These are phyloP conservation scores for Cryoendolithus antarcticus DNA, from an alignment of 2,329 filamentous ascomycete genomes.

Conservation along the genomic window DNA sequence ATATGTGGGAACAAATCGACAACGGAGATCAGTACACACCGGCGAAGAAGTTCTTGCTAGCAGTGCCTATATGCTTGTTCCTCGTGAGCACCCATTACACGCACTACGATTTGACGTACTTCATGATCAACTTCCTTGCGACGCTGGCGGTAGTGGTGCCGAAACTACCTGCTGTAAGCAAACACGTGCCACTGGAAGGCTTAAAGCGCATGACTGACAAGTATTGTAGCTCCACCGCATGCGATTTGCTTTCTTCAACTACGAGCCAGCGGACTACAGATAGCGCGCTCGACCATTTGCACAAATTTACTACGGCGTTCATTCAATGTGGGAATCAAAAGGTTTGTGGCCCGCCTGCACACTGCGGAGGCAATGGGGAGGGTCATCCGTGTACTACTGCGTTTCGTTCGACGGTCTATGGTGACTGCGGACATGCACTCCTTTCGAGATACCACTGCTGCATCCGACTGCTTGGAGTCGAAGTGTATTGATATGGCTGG, in stretches of 20 bases:
- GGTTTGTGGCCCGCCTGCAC: constrained; percentile 1
- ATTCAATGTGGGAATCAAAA: constrained; percentile 6
- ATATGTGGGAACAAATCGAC: constrained; percentile 99
- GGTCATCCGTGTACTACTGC: background rate
- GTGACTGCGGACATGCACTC: background rate
- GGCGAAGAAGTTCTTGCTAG: constrained; percentile 94
- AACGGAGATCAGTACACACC: constrained; percentile 98
- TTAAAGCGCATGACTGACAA: constrained; percentile 6
- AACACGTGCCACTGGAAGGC: background rate
- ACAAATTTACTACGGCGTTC: constrained; percentile 8
- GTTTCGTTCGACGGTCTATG: background rate
- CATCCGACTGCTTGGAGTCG: no score
- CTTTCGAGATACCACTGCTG: constrained; percentile 7
- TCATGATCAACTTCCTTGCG: constrained; percentile 91
- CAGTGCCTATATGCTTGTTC: constrained; percentile 87
- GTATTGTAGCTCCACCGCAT: constrained; percentile 23
- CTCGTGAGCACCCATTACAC: constrained; percentile 97
- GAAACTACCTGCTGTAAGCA: constrained; percentile 83
- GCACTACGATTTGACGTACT: constrained; percentile 93
- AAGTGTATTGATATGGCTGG: no score
- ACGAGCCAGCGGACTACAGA: constrained; percentile 16
- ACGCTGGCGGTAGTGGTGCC: constrained; percentile 88
- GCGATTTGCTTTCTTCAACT: constrained; percentile 25
- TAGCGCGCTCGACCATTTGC: constrained; percentile 2
- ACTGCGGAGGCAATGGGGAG: background rate